Base-by-base conservation (phyloP, 768 basidiomycete genomes). In the Pleurotus tuoliensis region DNA sequence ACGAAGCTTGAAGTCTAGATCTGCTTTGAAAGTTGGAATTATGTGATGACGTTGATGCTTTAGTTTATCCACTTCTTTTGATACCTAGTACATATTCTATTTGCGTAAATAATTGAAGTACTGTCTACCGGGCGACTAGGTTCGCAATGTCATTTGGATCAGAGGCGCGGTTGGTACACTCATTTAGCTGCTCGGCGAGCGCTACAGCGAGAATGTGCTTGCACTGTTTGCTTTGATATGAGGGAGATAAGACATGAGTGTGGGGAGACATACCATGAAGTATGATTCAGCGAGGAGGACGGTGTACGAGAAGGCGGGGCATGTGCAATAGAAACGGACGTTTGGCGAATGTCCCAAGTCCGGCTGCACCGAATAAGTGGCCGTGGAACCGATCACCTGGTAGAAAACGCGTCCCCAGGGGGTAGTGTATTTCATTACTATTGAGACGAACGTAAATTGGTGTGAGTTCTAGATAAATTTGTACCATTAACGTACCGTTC, bases 181-280 rank as follows among this genome's bases (percentile, higher is more conserved):
- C 75, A 3, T 71, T 72, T 49, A 90, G 67, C 51, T 76, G 79
- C 24, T 79, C 68, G 2, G 87, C 87, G 12, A 93, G 71, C 12
- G 76, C 71, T 11, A 80, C 77, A 2, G 90, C 91, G 22, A 93
- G 74, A 2, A 90, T 68, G 66, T 93, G 91, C 66, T 93, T 92
- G 65, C 91, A 93, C 91, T 92, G 60, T 12, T 61, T 5, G 41
- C n/a, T 44, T 34, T 34, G 30, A 34, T 34, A 34, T 34, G 30
- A 34, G 2, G 2, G 30, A 11, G 11, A 25, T 25, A 25, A 25
- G 24, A 25, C 5, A 25, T 25, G 30, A 34, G 11, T 34, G 30
- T 34, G 11, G 30, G 9, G 30, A 3, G 2, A 64, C 74, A 34
- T 55, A 87, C 91, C 87, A 88, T 85, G 16, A 84, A 63, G 64